Evolutionary conservation across 768 basidiomycete species (phyloP).

Genomic region (Mycena vulgaris): DNA sequence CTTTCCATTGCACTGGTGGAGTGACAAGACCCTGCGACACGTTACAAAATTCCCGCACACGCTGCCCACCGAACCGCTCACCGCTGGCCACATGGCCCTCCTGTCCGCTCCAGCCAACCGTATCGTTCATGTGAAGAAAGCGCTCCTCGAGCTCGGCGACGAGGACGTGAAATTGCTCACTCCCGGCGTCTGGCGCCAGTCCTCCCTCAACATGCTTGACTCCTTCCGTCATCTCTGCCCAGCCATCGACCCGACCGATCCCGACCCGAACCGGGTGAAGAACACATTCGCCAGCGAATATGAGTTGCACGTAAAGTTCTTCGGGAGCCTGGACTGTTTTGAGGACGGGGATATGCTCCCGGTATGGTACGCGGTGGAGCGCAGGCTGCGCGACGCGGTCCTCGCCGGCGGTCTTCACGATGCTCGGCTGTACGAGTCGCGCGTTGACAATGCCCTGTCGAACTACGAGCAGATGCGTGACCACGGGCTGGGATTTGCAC

Average conservation of each 20-base stretch:
- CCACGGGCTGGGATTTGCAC: too few species aligned
- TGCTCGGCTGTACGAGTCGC: neutral
- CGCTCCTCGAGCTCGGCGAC: neutral
- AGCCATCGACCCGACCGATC: neutral
- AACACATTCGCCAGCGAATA: conserved; percentile 8
- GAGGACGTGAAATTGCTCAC: neutral
- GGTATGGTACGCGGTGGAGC: conserved; percentile 15
- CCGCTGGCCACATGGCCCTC: neutral
- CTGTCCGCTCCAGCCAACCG: neutral
- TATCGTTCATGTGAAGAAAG: neutral
- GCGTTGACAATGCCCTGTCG: neutral
- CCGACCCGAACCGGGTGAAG: neutral
- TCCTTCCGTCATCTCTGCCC: conserved; percentile 10
- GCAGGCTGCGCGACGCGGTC: neutral
- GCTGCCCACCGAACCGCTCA: neutral
- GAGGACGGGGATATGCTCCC: conserved; percentile 4
- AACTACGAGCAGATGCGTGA: neutral
- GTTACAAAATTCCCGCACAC: neutral
- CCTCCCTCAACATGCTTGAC: neutral
- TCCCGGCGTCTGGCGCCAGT: conserved; percentile 2
- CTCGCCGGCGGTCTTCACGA: neutral
- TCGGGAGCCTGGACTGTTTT: neutral
- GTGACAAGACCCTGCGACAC: neutral
- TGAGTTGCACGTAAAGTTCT: neutral
- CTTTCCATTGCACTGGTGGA: neutral